Percentiles rank a stretch among this genome's conserved stretches.
Conservation (phyloP, 352 stramenopile genomes). For the Lagenidium giganteum region DNA sequence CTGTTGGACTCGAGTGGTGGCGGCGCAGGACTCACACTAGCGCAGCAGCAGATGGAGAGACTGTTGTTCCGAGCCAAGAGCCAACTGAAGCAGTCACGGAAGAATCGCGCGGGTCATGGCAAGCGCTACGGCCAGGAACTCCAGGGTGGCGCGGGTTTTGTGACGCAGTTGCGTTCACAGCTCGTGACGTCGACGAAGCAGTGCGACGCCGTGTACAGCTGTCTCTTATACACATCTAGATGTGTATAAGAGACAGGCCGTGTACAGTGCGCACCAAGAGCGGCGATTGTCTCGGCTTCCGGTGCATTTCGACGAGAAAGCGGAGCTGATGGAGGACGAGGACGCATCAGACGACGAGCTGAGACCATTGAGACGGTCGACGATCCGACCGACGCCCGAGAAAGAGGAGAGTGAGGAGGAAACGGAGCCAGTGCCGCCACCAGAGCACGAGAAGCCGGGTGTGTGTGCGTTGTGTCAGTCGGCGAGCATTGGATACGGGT, state of each 20-base stretch:
- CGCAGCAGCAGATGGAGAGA: conserved; percentile 78
- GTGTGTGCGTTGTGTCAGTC: conserved; percentile 46
- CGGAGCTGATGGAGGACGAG: background rate
- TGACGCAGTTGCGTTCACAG: conserved; percentile 41
- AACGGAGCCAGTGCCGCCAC: background rate
- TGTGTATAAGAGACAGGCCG: too few relatives aligned
- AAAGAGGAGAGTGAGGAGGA: background rate
- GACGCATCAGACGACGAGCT: background rate
- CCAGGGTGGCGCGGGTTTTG: conserved; percentile 43
- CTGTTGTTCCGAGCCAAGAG: conserved; percentile 65
- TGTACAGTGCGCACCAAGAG: conserved; percentile 36
- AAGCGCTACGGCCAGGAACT: conserved; percentile 37
- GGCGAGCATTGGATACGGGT: conserved; percentile 52
- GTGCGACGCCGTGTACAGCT: conserved; percentile 37
- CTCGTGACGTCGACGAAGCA: conserved; percentile 39
- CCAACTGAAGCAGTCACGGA: conserved; percentile 72
- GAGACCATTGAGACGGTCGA: background rate
- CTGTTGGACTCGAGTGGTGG: conserved; percentile 70
- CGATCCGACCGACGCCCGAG: background rate
- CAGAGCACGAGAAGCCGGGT: background rate
- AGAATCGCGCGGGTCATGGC: conserved; percentile 54
- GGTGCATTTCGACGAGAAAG: conserved; percentile 14
- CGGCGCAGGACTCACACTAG: conserved; percentile 50
- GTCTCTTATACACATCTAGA: too few relatives aligned
- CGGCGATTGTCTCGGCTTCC: conserved; percentile 31